These are phyloP conservation scores for Claviceps fusiformis DNA, from an alignment of 2,329 filamentous ascomycete genomes.

Conservation along the genomic window DNA sequence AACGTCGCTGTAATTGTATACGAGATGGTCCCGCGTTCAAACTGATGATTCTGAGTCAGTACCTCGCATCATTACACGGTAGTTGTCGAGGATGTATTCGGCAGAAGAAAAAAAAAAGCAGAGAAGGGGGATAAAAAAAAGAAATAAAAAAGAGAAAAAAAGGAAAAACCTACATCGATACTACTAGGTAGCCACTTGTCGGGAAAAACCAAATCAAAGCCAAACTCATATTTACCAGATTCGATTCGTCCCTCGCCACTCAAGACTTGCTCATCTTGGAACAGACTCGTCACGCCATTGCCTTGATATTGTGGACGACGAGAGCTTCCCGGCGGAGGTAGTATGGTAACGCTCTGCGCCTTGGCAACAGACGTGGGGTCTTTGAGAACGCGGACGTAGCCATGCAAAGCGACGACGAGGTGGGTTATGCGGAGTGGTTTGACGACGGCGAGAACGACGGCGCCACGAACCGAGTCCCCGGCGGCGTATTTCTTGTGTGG, in stretches of 20 bases:
- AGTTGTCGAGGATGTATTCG: no score
- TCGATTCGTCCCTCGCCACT: conserved; percentile 67
- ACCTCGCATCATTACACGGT: no score
- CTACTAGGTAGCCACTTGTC: conserved; percentile 67
- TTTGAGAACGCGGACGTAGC: conserved; percentile 68
- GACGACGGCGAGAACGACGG: conserved; percentile 57
- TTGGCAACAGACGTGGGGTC: conserved; percentile 45
- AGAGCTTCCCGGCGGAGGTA: conserved; percentile 24
- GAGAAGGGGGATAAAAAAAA: neutral
- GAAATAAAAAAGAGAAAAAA: neutral
- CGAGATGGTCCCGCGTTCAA: conserved; percentile 84
- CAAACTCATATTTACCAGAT: conserved; percentile 65
- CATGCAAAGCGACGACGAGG: conserved; percentile 63
- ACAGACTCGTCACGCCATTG: conserved; percentile 67
- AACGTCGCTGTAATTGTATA: conserved; percentile 85
- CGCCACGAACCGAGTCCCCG: conserved; percentile 61
- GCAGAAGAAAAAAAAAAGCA: neutral
- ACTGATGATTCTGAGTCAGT: conserved; percentile 40
- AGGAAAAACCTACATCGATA: conserved; percentile 60
- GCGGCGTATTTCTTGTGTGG: conserved; percentile 65
- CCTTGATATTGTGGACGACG: conserved; percentile 47
- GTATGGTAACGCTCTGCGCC: conserved; percentile 30
- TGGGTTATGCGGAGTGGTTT: conserved; percentile 70
- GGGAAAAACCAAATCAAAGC: conserved; percentile 61
- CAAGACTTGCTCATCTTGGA: conserved; percentile 68